phyloP scores from a whole-genome alignment of 148 eudicot species.

The Silene conica region DNA sequence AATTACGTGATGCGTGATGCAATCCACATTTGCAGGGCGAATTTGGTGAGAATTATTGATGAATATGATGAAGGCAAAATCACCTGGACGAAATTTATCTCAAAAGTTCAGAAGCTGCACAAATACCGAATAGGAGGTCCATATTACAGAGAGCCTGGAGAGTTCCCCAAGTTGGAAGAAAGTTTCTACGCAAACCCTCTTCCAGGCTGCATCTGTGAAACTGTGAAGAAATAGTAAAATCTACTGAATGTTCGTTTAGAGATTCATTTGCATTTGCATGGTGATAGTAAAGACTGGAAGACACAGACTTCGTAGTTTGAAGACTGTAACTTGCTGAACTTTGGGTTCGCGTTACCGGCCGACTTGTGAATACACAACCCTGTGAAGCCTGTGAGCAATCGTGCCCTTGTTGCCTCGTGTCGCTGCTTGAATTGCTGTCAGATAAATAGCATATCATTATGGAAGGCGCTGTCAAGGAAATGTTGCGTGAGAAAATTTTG shows the following conservation, averaged over 20 bases:
- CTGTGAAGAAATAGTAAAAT: conserved; percentile 14
- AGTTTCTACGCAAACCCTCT: conserved; percentile 94
- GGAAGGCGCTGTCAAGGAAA: not conserved
- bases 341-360: not conserved
- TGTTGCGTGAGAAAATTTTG: conserved; percentile 5
- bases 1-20: not conserved
- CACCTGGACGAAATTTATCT: conserved; percentile 68
- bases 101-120: conserved; percentile 77
- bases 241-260: not conserved
- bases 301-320: not conserved
- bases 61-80: conserved; percentile 65
- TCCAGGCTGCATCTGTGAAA: conserved; percentile 88
- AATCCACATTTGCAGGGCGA: conserved; percentile 51
- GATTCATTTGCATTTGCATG: not conserved
- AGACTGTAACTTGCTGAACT: not conserved
- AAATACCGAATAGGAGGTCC: conserved; percentile 67
- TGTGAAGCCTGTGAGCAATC: not conserved
- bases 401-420: not conserved
- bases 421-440: not conserved
- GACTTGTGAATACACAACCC: conserved; percentile 1
- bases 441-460: not conserved
- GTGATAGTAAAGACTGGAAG: not conserved
- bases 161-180: conserved; percentile 92
- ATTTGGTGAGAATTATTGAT: conserved; percentile 72
- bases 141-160: conserved; percentile 66